Evolutionary conservation across 345 rosid genomes (phyloP), one percentile per base, ranked within the genome.

Genomic region (Isatis tinctoria): DNA sequence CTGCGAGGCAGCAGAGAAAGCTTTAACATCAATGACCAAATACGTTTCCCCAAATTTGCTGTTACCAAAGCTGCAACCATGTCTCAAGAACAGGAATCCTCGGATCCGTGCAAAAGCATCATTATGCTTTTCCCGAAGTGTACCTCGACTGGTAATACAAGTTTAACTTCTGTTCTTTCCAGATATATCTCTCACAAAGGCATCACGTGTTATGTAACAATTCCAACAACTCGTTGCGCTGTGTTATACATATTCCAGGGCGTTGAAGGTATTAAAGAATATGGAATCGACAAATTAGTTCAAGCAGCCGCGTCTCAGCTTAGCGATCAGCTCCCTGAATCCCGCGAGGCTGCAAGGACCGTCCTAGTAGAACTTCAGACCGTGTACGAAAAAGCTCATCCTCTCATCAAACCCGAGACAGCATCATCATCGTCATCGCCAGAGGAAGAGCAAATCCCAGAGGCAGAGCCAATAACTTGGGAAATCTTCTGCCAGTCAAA

Each of bases 1-100:
- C 22, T 95, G 98, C 13, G 99, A 92, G 83, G 99, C 97, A 70
- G 98, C 98, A 49, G 97, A 79, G 80, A 92, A 82, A 81, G 96
- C 98, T 72, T 77, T 95, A 59, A 83, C 79, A 14, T 84, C 91
- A 71, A 83, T 92, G 97, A 89, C 97, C 11, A 82, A 87, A 48
- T 83, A 79, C 56, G 71, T 95, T 60, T 85, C 99, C 80, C 71
- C 93, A 86, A 83, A 88, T 86, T 18, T 95, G 96, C 35, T 77
- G 41, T 72, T 77, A 30, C 80, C 77, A 20, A 91, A 94, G 82
- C 79, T 94, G 72, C 88, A 88, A 85, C 97, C 97, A 11, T 78
- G 90, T 79, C 85, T 95, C 49, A 90, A 90, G 79, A 61, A 92
- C 75, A 83, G 84, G 83, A 95, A 88, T 82, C 97, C 97, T 66